phyloP scores from a whole-genome alignment of 2,329 filamentous ascomycete genomes.

The Metarhizium brunneum region DNA sequence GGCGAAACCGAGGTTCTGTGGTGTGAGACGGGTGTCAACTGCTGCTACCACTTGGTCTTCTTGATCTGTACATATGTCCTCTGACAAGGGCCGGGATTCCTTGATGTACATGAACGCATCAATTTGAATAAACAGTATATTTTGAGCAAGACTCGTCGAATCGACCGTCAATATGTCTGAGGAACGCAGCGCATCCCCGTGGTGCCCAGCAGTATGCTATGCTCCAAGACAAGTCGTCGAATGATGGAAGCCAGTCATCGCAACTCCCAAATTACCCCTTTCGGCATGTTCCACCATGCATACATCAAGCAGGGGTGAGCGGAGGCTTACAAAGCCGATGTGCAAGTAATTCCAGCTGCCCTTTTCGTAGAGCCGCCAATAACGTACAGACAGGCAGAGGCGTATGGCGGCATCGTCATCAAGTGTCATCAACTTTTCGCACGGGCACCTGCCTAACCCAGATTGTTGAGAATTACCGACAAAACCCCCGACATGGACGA shows the following conservation, averaged over 20 bases:
- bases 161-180: neutral
- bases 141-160: constrained; percentile 2
- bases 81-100: neutral
- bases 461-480: too few relatives aligned
- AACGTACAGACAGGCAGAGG: constrained; percentile 21
- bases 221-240: constrained; percentile 44
- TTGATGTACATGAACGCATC: neutral
- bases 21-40: neutral
- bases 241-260: constrained; percentile 16
- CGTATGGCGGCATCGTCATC: too few relatives aligned
- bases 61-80: neutral
- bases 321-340: constrained; percentile 30
- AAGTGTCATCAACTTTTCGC: too few relatives aligned
- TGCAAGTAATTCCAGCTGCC: constrained; percentile 46
- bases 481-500: too few relatives aligned
- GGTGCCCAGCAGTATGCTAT: constrained; percentile 43
- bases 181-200: too few relatives aligned
- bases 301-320: neutral
- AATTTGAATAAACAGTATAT: neutral
- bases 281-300: constrained; percentile 8
- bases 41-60: neutral
- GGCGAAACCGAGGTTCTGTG: neutral
- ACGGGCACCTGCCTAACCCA: too few relatives aligned
- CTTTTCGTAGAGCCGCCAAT: constrained; percentile 46
- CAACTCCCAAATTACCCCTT: constrained; percentile 23